Evolutionary conservation across 208 protist genomes (phyloP), one percentile per base, ranked within the genome.

Genomic region (Leptomonas pyrrhocoris): DNA sequence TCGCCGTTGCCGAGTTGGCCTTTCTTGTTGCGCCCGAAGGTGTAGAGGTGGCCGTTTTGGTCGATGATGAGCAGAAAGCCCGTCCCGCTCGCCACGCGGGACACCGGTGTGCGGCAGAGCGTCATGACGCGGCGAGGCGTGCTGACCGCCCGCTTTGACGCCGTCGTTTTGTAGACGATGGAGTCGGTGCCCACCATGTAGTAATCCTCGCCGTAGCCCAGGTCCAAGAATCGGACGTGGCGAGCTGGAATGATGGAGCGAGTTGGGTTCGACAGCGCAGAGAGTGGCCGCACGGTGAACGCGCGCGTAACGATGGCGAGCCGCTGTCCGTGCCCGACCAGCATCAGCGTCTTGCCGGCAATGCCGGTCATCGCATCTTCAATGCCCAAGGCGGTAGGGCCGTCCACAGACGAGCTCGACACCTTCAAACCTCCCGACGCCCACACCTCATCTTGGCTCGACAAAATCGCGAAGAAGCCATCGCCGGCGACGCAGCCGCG

Each of bases 121-220:
- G 88, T 81, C 87, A 94, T 94, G 61, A 96, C 87, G 19, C 87
- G 81, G 31, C 92, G 86, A 3, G 92, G 92, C 5, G 92, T 96
- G 79, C 86, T 88, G 31, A 94, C 68, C 2, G 80, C 70, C 7
- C 81, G 76, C 58, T 83, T 82, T 38, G 85, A 93, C 23, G 85
- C 85, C 15, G 86, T 86, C 0, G 86, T 92, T 74, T 96, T 96
- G 73, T 94, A 96, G 55, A 96, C 65, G 12, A 89, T 81, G 13
- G 85, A 89, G 71, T 96, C 92, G 7, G 70, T 89, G 51, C 89
- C 92, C 4, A 96, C 80, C 89, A 96, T 94, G 73, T 90, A 94
- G 77, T 85, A 93, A 65, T 96, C 92, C 54, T 93, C 86, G 18
- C 81, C 81, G 61, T 92, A 90, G 40, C 92, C 89, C 13, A 96